Evolutionary conservation across 73 alveolate species (phyloP).

Genomic region (Urostyla sp.): DNA sequence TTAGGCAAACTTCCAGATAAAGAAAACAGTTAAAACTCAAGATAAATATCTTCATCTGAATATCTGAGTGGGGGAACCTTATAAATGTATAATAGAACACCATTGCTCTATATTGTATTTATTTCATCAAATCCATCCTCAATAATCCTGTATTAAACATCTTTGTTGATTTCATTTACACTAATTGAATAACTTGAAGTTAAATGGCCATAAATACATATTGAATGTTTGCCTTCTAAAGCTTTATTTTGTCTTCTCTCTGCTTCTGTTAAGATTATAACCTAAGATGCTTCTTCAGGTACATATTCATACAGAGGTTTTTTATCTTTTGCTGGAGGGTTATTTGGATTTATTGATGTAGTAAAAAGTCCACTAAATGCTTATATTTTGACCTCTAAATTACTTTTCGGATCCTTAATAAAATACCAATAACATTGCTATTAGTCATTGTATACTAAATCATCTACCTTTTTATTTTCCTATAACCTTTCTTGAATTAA

Average conservation of each 20-base stretch:
- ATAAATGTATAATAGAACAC: background rate
- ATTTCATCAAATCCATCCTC: slow-evolving; percentile 56
- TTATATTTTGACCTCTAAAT: slow-evolving; percentile 3
- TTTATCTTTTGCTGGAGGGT: slow-evolving; percentile 23
- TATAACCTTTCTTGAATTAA: background rate
- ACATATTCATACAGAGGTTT: slow-evolving; percentile 2
- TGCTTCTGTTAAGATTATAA: background rate
- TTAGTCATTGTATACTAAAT: slow-evolving; percentile 43
- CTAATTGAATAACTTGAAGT: slow-evolving; percentile 35
- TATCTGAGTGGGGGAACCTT: slow-evolving; percentile 54
- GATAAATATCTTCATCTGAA: slow-evolving; percentile 21
- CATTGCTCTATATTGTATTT: slow-evolving; percentile 6
- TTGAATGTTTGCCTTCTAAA: slow-evolving; percentile 10
- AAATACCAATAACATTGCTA: slow-evolving; percentile 37
- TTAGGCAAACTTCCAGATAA: slow-evolving; percentile 7
- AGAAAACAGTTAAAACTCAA: background rate
- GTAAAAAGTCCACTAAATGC: slow-evolving; percentile 16
- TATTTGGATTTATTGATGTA: slow-evolving; percentile 34
- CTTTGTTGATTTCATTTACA: background rate
- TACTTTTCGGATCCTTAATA: slow-evolving; percentile 12
- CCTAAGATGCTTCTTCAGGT: background rate
- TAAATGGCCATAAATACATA: slow-evolving; percentile 38
- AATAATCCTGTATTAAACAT: background rate
- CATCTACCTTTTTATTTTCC: slow-evolving; percentile 3
- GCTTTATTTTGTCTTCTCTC: background rate